Evolutionary conservation across 768 basidiomycete species (phyloP).

Genomic region (Mrakia blollopis): DNA sequence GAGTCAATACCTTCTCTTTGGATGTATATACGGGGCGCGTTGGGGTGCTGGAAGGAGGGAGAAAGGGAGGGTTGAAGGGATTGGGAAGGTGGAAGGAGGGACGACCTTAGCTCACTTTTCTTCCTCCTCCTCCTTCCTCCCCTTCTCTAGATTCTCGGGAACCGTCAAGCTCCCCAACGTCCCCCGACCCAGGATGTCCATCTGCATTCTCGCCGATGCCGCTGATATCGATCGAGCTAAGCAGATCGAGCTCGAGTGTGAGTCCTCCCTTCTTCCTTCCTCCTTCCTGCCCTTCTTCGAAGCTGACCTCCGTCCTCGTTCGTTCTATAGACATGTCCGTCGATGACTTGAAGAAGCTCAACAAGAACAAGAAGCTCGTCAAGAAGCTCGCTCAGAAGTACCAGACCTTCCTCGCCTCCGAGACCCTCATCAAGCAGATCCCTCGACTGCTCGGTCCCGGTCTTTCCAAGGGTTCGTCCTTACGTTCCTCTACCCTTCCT

Average conservation of each 20-base stretch:
- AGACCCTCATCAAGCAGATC: conserved; percentile 98
- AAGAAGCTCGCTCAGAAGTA: conserved; percentile 99
- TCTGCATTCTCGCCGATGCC: conserved; percentile 99
- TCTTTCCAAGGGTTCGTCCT: conserved; percentile 86
- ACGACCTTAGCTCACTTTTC: neutral
- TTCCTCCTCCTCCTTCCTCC: neutral
- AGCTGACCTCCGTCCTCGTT: conserved; percentile 11
- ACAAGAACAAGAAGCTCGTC: conserved; percentile 99
- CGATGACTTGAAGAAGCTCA: conserved; percentile 99
- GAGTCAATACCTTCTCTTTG: neutral
- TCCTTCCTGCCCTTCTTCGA: neutral
- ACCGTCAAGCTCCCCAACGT: conserved; percentile 96
- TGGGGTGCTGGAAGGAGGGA: neutral
- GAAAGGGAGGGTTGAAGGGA: neutral
- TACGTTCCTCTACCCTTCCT: no score
- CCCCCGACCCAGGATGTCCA: conserved; percentile 97
- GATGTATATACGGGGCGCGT: neutral
- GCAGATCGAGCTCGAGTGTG: conserved; percentile 75
- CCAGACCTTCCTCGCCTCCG: conserved; percentile 96
- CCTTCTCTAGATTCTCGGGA: conserved; percentile 70
- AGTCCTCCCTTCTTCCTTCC: conserved; percentile 30
- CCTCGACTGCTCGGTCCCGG: conserved; percentile 99
- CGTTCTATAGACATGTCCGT: conserved; percentile 79
- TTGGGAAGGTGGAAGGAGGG: neutral
- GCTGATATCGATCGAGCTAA: conserved; percentile 98